These are phyloP conservation scores for Globisporangium acanthophoron DNA, from an alignment of 352 stramenopile species.

Conservation along the genomic window DNA sequence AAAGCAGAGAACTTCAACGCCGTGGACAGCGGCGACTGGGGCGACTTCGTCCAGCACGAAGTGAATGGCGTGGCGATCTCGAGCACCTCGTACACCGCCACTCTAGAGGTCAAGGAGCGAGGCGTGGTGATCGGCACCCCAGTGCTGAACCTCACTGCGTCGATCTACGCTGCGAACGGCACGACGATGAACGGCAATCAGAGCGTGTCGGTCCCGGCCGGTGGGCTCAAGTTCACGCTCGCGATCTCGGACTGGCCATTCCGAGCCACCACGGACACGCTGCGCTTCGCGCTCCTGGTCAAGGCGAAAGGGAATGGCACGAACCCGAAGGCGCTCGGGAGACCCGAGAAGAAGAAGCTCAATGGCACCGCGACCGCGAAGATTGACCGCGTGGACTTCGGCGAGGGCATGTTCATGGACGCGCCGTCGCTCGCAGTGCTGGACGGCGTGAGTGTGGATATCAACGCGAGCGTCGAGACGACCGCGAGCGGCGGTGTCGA, in stretches of 20 bases:
- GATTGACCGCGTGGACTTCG: constrained; percentile 25
- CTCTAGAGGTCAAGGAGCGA: constrained; percentile 7
- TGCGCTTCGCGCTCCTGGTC: constrained; percentile 26
- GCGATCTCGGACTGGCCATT: constrained; percentile 29
- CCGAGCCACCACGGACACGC: constrained; percentile 8
- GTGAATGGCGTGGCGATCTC: constrained; percentile 16
- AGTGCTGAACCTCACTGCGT: constrained; percentile 31
- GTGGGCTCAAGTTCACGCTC: constrained; percentile 38
- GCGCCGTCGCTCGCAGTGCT: constrained; percentile 14
- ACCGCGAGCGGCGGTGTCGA: constrained; percentile 7
- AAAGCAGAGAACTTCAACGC: constrained; percentile 21
- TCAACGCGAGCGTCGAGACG: constrained; percentile 23
- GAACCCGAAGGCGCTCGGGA: not conserved
- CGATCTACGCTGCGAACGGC: constrained; percentile 24
- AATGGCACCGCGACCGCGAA: constrained; percentile 4
- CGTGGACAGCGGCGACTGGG: constrained; percentile 18
- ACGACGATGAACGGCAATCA: constrained; percentile 27
- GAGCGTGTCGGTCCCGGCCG: constrained; percentile 23
- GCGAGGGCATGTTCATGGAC: constrained; percentile 39
- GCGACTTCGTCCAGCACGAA: constrained; percentile 8
- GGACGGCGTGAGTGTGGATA: constrained; percentile 11
- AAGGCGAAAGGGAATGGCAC: constrained; percentile 22
- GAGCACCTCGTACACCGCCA: constrained; percentile 21
- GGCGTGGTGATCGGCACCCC: not conserved
- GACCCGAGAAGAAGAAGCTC: constrained; percentile 14